Evolutionary conservation across 768 basidiomycete genomes (phyloP).

Genomic region (Stropharia rugosoannulata): DNA sequence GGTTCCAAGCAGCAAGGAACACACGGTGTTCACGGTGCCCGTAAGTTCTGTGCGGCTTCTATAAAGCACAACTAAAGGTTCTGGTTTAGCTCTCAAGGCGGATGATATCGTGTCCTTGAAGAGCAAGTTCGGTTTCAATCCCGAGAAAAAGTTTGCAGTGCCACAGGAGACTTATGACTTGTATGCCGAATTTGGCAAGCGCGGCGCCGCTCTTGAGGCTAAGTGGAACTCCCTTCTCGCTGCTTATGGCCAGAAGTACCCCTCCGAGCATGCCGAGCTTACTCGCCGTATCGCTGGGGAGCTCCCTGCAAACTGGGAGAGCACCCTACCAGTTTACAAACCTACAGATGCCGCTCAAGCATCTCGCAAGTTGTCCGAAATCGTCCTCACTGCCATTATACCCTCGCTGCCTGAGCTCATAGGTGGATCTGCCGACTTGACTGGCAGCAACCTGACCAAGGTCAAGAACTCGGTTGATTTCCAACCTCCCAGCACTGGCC

Average conservation of each 20-base stretch:
- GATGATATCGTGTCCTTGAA: constrained; percentile 88
- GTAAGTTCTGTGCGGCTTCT: constrained; percentile 47
- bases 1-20: constrained; percentile 93
- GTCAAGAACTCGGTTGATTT: constrained; percentile 86
- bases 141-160: constrained; percentile 76
- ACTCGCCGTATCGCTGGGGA: constrained; percentile 80
- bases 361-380: constrained; percentile 91
- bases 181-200: constrained; percentile 66
- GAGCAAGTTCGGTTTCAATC: constrained; percentile 79
- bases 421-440: constrained; percentile 90
- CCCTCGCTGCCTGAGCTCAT: constrained; percentile 80
- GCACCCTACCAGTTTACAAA: constrained; percentile 82
- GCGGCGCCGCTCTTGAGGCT: constrained; percentile 71
- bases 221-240: constrained; percentile 72
- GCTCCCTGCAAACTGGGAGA: constrained; percentile 87
- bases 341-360: constrained; percentile 82
- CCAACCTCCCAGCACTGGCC: constrained; percentile 83
- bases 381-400: constrained; percentile 74
- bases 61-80: neutral
- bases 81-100: constrained; percentile 74
- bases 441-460: constrained; percentile 90
- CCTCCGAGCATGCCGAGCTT: constrained; percentile 83
- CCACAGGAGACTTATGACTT: constrained; percentile 68
- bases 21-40: constrained; percentile 92
- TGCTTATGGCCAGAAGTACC: constrained; percentile 75